Evolutionary conservation across 768 basidiomycete species (phyloP), one percentile per base, ranked within the genome.

Genomic region (Leucosporidium creatinivorum): DNA sequence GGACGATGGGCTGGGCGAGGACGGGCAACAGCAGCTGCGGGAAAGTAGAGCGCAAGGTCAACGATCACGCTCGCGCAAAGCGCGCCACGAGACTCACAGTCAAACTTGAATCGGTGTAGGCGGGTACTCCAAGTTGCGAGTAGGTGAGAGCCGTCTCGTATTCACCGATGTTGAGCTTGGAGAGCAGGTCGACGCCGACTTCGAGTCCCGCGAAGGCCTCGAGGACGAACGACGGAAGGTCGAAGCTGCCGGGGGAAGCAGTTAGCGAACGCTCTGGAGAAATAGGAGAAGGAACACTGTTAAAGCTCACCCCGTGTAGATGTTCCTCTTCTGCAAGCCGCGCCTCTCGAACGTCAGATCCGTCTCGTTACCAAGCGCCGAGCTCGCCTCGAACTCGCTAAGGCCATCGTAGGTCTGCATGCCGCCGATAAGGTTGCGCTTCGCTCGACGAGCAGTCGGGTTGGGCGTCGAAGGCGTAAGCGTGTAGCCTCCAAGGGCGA

Each of bases 1-100:
- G 86, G 8, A 89, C 87, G 63, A 89, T 88, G 6, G 88, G 88
- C 61, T 84, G 81, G 0, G 88, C 88, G 65, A 89, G 82, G 51
- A 87, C 74, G 9, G 87, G 88, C 9, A 89, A 80, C 61, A 89
- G 84, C 47, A 86, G 76, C 69, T 71, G 60, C 4, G 26, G 0
- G 19, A 17, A 12, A 3, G n/a, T n/a, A 51, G 3, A 6, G 48
- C 4, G 51, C 5, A 56, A 55, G 17, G 39, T 58, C 57, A 58
- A 13, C 39, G n/a, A 17, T 9, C 8, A 9, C 3, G 13, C n/a
- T 10, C 3, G 2, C 25, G 4, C 30, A 1, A 2, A 12, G 6
- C 25, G 23, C 5, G 10, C 0, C 7, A 1, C 8, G 1, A 21
- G 2, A 26, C 60, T 28, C 9, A 66, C 69, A 1, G 86, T 80